phyloP scores from a whole-genome alignment of 169 alveolate genomes.

The Cyclospora cayetanensis region DNA sequence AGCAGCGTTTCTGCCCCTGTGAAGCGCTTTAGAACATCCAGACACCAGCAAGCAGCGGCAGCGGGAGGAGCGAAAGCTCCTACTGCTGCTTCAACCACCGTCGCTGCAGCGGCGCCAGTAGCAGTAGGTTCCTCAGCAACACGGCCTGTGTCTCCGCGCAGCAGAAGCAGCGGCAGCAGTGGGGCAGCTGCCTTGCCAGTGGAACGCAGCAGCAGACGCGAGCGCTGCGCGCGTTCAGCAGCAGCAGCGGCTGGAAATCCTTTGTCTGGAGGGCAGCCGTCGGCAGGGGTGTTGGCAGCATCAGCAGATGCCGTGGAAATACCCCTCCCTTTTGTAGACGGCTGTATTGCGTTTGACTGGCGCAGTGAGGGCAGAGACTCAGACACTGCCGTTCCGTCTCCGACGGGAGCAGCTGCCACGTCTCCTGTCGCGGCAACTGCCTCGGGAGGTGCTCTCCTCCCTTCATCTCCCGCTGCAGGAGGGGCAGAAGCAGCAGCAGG shows the following conservation, averaged over 20 bases:
- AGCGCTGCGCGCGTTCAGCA: not conserved
- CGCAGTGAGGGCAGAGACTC: slow-evolving; percentile 9
- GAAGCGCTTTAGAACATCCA: not conserved
- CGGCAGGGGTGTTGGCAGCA: slow-evolving; percentile 10
- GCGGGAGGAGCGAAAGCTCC: not conserved
- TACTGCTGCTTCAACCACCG: not conserved
- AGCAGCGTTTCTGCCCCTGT: too few relatives aligned
- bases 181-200: slow-evolving; percentile 7
- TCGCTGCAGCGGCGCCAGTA: too few relatives aligned
- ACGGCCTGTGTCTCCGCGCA: not conserved
- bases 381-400: not conserved
- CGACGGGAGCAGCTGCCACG: too few relatives aligned
- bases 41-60: slow-evolving; percentile 15
- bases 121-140: not conserved
- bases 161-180: slow-evolving; percentile 28
- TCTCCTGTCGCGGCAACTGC: too few relatives aligned
- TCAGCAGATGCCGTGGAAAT: not conserved
- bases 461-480: too few relatives aligned
- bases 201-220: slow-evolving; percentile 14
- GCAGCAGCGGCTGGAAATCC: slow-evolving; percentile 15
- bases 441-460: too few relatives aligned
- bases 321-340: slow-evolving; percentile 7
- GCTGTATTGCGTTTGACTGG: slow-evolving; percentile 4
- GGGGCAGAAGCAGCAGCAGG: slow-evolving; percentile 16
- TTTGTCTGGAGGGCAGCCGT: too few relatives aligned